A percentile compares a stretch with the other conserved stretches of the same genome.
Conservation (phyloP, 805 yeast species). For the Candida ponderosae region DNA sequence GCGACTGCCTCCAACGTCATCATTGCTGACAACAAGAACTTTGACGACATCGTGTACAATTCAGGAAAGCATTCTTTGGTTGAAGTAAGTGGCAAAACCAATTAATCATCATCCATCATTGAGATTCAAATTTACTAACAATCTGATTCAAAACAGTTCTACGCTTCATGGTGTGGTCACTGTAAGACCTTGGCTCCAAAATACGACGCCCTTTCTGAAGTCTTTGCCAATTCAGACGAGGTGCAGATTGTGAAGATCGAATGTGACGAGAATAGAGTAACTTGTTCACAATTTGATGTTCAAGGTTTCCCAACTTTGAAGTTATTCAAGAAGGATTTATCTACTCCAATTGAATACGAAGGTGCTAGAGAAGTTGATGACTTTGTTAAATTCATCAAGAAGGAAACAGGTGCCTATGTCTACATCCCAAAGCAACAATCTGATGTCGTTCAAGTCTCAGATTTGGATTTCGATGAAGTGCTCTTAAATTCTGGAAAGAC, state of each 20-base stretch:
- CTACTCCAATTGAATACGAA: conserved; percentile 53
- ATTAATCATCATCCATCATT: conserved; percentile 42
- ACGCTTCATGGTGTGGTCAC: conserved; percentile 97
- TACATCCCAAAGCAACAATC: conserved; percentile 17
- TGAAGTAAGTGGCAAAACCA: conserved; percentile 34
- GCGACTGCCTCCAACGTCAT: conserved; percentile 23
- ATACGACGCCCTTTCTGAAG: conserved; percentile 75
- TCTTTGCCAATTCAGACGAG: conserved; percentile 44
- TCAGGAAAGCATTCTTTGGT: conserved; percentile 69
- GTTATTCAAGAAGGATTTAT: conserved; percentile 70
- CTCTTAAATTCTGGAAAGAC: conserved; percentile 21
- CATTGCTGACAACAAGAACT: conserved; percentile 39
- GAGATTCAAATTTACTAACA: conserved; percentile 33
- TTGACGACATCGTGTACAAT: conserved; percentile 47
- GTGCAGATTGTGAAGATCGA: conserved; percentile 82
- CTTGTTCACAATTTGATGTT: conserved; percentile 54
- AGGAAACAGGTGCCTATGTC: conserved; percentile 25
- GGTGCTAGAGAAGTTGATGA: conserved; percentile 67
- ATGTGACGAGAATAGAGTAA: conserved; percentile 83
- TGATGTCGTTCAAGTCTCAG: conserved; percentile 18
- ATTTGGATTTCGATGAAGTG: conserved; percentile 26
- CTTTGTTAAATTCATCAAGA: conserved; percentile 57
- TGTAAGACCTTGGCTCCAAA: conserved; percentile 85
- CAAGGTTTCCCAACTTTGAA: conserved; percentile 89
- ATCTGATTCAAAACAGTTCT: too few relatives aligned